Evolutionary conservation across 2,329 filamentous ascomycete species (phyloP).

Genomic region (Dactylellina haptotyla): DNA sequence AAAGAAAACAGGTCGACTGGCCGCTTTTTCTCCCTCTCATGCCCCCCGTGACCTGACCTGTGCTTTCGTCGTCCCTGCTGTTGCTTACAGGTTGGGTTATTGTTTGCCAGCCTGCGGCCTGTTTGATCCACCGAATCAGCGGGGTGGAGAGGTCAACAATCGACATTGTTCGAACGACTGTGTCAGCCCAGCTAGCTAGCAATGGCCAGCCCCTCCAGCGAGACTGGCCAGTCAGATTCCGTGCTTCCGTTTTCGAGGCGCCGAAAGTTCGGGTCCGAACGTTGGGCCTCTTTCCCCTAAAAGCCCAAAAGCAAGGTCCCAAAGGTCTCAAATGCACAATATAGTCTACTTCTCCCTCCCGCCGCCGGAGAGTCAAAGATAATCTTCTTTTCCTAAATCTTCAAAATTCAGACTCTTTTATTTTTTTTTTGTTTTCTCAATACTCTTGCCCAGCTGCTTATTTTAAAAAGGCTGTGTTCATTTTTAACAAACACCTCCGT

Average conservation of each 20-base stretch:
- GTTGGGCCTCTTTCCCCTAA: conserved; percentile 2
- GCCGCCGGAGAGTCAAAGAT: background rate
- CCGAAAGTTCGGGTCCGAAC: conserved; percentile 42
- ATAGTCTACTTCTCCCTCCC: background rate
- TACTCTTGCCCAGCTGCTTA: conserved; percentile 1
- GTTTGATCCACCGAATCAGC: conserved; percentile 36
- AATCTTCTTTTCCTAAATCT: background rate
- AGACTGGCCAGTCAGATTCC: conserved; percentile 24
- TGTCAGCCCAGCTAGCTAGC: conserved; percentile 31
- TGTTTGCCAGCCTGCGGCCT: conserved; percentile 31
- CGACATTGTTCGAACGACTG: conserved; percentile 33
- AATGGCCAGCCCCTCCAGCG: conserved; percentile 9
- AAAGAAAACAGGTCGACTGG: background rate
- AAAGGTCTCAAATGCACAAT: background rate
- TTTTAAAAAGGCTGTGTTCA: background rate
- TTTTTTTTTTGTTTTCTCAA: background rate
- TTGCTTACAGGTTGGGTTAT: conserved; percentile 25
- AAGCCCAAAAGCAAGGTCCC: background rate
- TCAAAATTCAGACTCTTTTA: background rate
- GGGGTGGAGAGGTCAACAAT: conserved; percentile 14
- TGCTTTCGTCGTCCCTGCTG: background rate
- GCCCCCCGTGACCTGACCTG: background rate
- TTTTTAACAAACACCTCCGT: conserved; percentile 13
- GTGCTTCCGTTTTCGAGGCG: conserved; percentile 21
- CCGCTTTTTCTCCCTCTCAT: background rate